A percentile compares a stretch with the other conserved stretches of the same genome.
Conservation (phyloP, 495 filamentous ascomycete species). For the Aspergillus campestris region DNA sequence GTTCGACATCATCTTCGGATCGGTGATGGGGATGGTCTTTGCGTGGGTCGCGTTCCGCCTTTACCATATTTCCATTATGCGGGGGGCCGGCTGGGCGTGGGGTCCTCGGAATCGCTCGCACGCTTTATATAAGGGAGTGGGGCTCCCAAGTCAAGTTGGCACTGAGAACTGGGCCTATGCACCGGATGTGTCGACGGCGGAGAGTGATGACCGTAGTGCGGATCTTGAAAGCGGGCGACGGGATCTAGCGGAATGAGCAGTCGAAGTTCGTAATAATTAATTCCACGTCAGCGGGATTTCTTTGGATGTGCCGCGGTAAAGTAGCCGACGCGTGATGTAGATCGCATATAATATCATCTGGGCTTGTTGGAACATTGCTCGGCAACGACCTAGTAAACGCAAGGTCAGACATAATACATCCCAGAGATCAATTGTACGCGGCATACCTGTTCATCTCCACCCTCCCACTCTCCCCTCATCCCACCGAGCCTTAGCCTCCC, state of each 20-base stretch:
- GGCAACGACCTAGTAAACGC: too few species aligned
- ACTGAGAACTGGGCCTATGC: constrained; percentile 23
- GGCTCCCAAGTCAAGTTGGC: constrained; percentile 41
- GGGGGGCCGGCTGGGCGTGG: constrained; percentile 50
- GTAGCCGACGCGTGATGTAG: too few species aligned
- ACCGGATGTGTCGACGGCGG: neutral
- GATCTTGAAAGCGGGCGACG: constrained; percentile 14
- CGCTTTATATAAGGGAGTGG: constrained; percentile 55
- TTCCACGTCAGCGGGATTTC: neutral
- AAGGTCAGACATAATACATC: neutral
- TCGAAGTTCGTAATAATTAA: too few species aligned
- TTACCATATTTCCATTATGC: constrained; percentile 60
- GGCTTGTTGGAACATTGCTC: too few species aligned
- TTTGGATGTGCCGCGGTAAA: neutral
- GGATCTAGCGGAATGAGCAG: constrained; percentile 7
- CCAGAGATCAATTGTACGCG: neutral
- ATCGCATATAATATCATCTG: too few species aligned
- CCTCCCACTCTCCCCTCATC: constrained; percentile 90
- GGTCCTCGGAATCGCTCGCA: constrained; percentile 29
- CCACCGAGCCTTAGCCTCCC: constrained; percentile 83
- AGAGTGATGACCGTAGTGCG: constrained; percentile 1
- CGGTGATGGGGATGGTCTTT: constrained; percentile 45
- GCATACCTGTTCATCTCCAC: constrained; percentile 55
- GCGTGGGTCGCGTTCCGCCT: constrained; percentile 52
- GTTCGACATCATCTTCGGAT: constrained; percentile 56